Conservation (phyloP, 192 early-diverging fungal species). For the Umbelopsis ramanniana region DNA sequence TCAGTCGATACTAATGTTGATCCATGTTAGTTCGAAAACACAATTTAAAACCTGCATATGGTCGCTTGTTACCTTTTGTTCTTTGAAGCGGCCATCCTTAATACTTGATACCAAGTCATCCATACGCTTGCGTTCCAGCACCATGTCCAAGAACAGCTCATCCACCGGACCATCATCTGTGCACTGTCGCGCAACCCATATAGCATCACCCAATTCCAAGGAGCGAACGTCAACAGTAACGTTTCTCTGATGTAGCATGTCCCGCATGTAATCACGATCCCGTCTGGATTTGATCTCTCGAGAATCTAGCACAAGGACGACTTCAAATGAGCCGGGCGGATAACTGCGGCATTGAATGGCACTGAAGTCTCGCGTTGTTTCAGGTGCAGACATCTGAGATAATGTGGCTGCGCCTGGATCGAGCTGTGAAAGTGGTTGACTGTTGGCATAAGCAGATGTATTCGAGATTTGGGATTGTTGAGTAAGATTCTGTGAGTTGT, state of each 20-base stretch:
- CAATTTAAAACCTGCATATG: neutral
- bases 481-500: neutral
- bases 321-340: constrained; percentile 61
- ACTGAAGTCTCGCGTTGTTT: constrained; percentile 15
- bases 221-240: constrained; percentile 59
- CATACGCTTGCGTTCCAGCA: constrained; percentile 94
- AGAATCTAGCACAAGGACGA: constrained; percentile 78
- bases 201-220: constrained; percentile 85
- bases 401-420: neutral
- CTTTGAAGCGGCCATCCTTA: constrained; percentile 89
- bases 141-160: constrained; percentile 80
- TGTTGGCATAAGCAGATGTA: neutral
- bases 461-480: neutral
- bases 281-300: constrained; percentile 75
- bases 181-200: constrained; percentile 78
- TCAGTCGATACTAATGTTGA: constrained; percentile 65
- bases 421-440: neutral
- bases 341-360: constrained; percentile 29
- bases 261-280: constrained; percentile 76
- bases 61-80: constrained; percentile 78
- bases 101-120: constrained; percentile 93
- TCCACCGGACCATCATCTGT: constrained; percentile 34
- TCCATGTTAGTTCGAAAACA: neutral
- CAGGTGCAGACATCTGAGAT: neutral
- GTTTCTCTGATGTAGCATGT: constrained; percentile 62